These are phyloP conservation scores for Bothriochloa decipiens DNA, from an alignment of 176 grass and related monocot species.

Conservation along the genomic window DNA sequence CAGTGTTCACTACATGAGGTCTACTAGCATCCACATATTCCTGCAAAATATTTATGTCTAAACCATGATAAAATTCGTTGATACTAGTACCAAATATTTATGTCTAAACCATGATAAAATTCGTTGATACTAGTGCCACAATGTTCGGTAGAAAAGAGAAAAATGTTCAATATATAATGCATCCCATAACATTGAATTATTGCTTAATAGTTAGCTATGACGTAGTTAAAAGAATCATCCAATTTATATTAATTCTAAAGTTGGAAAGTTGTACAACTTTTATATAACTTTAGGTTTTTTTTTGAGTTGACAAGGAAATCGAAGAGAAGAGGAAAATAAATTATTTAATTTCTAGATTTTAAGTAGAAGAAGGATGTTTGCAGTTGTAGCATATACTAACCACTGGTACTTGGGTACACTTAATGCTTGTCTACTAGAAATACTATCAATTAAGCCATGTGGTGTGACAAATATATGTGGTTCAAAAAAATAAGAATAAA, in stretches of 20 bases:
- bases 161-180: background rate
- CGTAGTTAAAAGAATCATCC: background rate
- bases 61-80: slow-evolving; percentile 13
- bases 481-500: background rate
- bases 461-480: background rate
- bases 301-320: background rate
- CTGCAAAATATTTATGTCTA: slow-evolving; percentile 1
- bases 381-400: background rate
- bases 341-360: background rate
- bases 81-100: slow-evolving; percentile 28
- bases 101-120: background rate
- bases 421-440: background rate
- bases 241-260: background rate
- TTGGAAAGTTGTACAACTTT: background rate
- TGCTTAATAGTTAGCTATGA: background rate
- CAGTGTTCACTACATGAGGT: slow-evolving; percentile 70
- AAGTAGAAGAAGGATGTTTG: background rate
- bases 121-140: slow-evolving; percentile 30
- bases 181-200: background rate
- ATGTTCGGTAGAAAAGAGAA: background rate
- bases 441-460: background rate
- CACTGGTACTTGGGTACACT: background rate
- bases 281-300: background rate
- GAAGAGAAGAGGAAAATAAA: background rate
- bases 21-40: background rate